phyloP scores from a whole-genome alignment of 495 filamentous ascomycete genomes.

The Endocarpon pusillum region DNA sequence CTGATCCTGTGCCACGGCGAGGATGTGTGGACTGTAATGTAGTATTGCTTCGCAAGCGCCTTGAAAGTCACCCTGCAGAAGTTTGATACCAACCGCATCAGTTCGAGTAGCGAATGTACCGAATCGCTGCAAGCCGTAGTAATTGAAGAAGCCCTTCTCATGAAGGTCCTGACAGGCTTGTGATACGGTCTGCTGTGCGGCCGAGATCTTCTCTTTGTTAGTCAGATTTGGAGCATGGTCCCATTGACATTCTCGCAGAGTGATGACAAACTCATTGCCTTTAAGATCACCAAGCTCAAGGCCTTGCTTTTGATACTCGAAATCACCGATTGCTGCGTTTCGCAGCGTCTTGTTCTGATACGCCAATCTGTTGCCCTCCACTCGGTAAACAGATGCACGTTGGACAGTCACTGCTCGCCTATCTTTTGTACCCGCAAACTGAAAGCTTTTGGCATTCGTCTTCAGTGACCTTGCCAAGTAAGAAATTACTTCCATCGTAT shows the following conservation, averaged over 20 bases:
- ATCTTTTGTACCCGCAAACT: constrained; percentile 91
- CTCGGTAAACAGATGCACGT: constrained; percentile 53
- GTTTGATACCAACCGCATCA: constrained; percentile 62
- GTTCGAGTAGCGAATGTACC: constrained; percentile 71
- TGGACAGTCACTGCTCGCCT: constrained; percentile 77
- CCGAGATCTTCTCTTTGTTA: constrained; percentile 17
- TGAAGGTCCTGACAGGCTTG: constrained; percentile 35
- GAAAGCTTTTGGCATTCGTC: constrained; percentile 49
- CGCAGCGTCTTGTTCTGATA: constrained; percentile 43
- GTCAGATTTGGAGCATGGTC: constrained; percentile 22
- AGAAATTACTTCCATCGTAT: constrained; percentile 83
- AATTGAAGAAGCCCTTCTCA: constrained; percentile 76
- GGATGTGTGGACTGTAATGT: constrained; percentile 34
- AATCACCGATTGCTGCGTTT: constrained; percentile 56
- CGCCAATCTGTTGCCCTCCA: constrained; percentile 44
- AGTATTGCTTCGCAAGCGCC: constrained; percentile 62
- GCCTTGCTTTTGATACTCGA: constrained; percentile 47
- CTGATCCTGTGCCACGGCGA: constrained; percentile 23
- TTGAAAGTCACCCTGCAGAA: constrained; percentile 65
- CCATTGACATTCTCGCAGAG: constrained; percentile 65
- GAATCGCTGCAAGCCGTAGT: constrained; percentile 89
- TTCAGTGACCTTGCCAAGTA: constrained; percentile 52
- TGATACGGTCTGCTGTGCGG: constrained; percentile 32
- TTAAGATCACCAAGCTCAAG: constrained; percentile 66
- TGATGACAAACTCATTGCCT: constrained; percentile 87